phyloP scores from a whole-genome alignment of 202 grass and related monocot species.

The Eragrostis tef region DNA sequence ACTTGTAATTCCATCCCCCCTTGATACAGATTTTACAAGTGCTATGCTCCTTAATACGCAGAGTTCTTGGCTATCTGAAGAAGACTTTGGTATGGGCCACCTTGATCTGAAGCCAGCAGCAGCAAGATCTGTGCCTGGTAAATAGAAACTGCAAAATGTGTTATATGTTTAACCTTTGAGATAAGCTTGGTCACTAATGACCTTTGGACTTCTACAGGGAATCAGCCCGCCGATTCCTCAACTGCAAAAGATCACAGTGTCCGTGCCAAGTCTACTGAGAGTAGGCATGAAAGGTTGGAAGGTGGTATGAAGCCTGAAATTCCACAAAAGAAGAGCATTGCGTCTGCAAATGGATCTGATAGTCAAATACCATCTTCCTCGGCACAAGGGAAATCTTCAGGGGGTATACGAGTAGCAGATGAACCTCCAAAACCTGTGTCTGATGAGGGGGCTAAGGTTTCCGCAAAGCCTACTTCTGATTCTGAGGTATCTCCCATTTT shows the following conservation, averaged over 20 bases:
- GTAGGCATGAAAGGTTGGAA: slow-evolving; percentile 75
- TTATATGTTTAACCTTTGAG: slow-evolving; percentile 14
- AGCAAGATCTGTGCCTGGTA: slow-evolving; percentile 72
- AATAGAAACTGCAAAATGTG: slow-evolving; percentile 29
- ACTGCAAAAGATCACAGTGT: slow-evolving; percentile 60
- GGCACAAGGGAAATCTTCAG: slow-evolving; percentile 62
- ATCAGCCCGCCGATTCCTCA: slow-evolving; percentile 59
- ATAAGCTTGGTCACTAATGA: slow-evolving; percentile 38
- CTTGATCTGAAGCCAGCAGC: slow-evolving; percentile 77
- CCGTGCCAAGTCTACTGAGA: slow-evolving; percentile 70
- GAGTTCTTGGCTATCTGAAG: slow-evolving; percentile 96
- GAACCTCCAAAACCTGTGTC: slow-evolving; percentile 64
- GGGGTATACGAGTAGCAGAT: slow-evolving; percentile 53
- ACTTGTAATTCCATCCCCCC: not conserved
- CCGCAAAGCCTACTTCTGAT: slow-evolving; percentile 61
- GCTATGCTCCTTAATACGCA: slow-evolving; percentile 47
- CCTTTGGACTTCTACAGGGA: slow-evolving; percentile 57
- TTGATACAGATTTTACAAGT: not conserved
- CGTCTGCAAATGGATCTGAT: slow-evolving; percentile 67
- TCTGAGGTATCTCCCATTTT: slow-evolving; percentile 68
- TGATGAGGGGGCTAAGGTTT: slow-evolving; percentile 70
- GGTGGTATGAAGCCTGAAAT: slow-evolving; percentile 59
- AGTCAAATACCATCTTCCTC: slow-evolving; percentile 52
- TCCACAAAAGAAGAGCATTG: slow-evolving; percentile 60
- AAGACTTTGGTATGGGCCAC: slow-evolving; percentile 94